Base-by-base conservation (phyloP, 306 rosid genomes). In the Cucumis cinereus region DNA sequence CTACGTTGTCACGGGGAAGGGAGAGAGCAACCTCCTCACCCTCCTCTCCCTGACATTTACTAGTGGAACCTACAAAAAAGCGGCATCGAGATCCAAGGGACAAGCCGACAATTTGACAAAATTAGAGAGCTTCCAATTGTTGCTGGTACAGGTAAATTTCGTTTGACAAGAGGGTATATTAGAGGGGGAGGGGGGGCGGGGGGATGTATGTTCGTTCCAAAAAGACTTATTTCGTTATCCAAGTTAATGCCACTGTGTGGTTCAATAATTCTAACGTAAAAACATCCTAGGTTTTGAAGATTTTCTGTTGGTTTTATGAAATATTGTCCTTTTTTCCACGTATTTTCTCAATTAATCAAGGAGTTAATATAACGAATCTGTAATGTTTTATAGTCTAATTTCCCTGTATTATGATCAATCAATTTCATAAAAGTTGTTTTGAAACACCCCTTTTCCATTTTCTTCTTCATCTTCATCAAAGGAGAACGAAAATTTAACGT, bases 61-160 rank as follows among this genome's bases (percentile, higher is more conserved):
- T 22, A 14, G 58, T 40, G 61, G 61, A 60, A 41, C 20, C 7
- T 74, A 35, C 41, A 74, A 55, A 68, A 55, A 4, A 74, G 78
- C 22, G 57, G 66, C 38, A 56, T 74, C 3, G 54, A 66, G 24
- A 53, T 77, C 17, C 80, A 66, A 66, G 75, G 80, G 3, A 33
- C 30, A 1, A 60, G 71, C 38, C 60, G 54, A 54, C 77, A 71
- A 33, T 71, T 72, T 35, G 81, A 79, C 0, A 4, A 12, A 7
- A 50, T 1, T 30, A 58, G 73, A 71, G 77, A 70, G 72, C 35
- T 71, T 7, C 52, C 61, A 0, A 72, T 69, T 2, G 50, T 78
- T 14, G 16, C 73, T 0, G 77, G 77, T 8, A 71, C 81, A 0
- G 62, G 81, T 10, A 47, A 8, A 12, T 78, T 78, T 41, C 53